Conservation (phyloP, 495 filamentous ascomycete genomes). For the Talaromyces proteolyticus region DNA sequence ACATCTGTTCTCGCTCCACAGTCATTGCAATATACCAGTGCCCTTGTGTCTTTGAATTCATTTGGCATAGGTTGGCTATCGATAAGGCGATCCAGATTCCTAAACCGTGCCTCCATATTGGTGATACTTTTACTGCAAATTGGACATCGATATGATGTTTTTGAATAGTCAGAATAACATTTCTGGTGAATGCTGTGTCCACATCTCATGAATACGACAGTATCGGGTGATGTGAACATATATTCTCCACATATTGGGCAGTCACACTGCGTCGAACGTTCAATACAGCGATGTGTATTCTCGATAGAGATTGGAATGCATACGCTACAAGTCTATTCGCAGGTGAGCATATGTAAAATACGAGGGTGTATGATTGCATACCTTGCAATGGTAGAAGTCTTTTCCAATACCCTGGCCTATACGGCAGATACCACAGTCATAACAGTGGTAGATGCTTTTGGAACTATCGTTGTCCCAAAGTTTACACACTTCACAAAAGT, state of each 20-base stretch:
- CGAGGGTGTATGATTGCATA: too few relatives aligned
- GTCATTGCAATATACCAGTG: constrained; percentile 87
- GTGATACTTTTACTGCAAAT: constrained; percentile 88
- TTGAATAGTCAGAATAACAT: constrained; percentile 81
- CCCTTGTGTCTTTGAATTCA: constrained; percentile 73
- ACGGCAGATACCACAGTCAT: constrained; percentile 93
- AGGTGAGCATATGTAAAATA: background rate
- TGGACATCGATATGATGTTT: constrained; percentile 86
- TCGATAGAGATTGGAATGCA: constrained; percentile 83
- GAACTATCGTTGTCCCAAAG: constrained; percentile 91
- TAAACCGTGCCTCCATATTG: constrained; percentile 96
- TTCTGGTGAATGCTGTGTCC: constrained; percentile 91
- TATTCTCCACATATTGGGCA: constrained; percentile 98
- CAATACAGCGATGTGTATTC: constrained; percentile 86
- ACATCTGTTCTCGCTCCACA: constrained; percentile 81
- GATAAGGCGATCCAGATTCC: constrained; percentile 80
- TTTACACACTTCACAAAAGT: constrained; percentile 93
- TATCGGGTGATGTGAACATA: constrained; percentile 87
- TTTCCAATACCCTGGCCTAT: constrained; percentile 89
- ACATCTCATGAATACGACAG: constrained; percentile 91
- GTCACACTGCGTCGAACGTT: constrained; percentile 88
- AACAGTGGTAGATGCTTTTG: constrained; percentile 94
- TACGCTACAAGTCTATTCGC: constrained; percentile 71
- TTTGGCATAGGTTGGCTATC: constrained; percentile 85
- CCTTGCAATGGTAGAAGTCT: constrained; percentile 97